These are phyloP conservation scores for Bacidia gigantensis DNA, from an alignment of 495 filamentous ascomycete genomes.

Conservation along the genomic window DNA sequence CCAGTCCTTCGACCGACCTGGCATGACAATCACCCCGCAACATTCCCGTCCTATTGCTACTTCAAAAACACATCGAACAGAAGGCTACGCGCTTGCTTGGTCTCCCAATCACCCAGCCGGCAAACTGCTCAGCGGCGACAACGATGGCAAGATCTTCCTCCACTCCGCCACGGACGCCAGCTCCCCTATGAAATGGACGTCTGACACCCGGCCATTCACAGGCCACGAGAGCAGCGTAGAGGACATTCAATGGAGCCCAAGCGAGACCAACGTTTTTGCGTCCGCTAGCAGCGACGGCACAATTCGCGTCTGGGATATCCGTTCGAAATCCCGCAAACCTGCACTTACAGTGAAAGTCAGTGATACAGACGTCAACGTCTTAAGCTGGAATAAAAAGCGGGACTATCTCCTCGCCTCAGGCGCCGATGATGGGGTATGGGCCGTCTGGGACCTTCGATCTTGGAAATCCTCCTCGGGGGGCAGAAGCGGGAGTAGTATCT, in stretches of 20 bases:
- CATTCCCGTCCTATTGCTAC: slow-evolving; percentile 77
- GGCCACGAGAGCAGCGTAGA: slow-evolving; percentile 80
- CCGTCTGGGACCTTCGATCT: slow-evolving; percentile 87
- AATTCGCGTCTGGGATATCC: slow-evolving; percentile 88
- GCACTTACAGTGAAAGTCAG: slow-evolving; percentile 77
- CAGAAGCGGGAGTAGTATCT: slow-evolving; percentile 30
- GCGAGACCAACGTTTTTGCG: slow-evolving; percentile 81
- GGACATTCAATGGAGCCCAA: slow-evolving; percentile 92
- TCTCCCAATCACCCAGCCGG: slow-evolving; percentile 61
- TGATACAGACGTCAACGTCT: slow-evolving; percentile 80
- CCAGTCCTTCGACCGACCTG: slow-evolving; percentile 74
- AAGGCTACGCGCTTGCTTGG: slow-evolving; percentile 95
- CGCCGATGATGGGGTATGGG: slow-evolving; percentile 88
- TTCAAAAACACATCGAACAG: slow-evolving; percentile 77
- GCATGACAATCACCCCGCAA: slow-evolving; percentile 60
- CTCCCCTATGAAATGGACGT: slow-evolving; percentile 48
- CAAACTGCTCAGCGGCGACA: slow-evolving; percentile 85
- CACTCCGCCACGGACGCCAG: slow-evolving; percentile 77
- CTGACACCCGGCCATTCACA: slow-evolving; percentile 62
- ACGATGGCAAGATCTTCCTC: slow-evolving; percentile 72
- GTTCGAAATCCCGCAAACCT: slow-evolving; percentile 72
- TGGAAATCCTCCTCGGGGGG: slow-evolving; percentile 55
- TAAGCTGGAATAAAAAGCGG: slow-evolving; percentile 81
- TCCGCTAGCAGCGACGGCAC: slow-evolving; percentile 88
- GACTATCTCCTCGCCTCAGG: slow-evolving; percentile 83